Conservation (phyloP, 768 basidiomycete genomes). For the Scleroderma citrinum region DNA sequence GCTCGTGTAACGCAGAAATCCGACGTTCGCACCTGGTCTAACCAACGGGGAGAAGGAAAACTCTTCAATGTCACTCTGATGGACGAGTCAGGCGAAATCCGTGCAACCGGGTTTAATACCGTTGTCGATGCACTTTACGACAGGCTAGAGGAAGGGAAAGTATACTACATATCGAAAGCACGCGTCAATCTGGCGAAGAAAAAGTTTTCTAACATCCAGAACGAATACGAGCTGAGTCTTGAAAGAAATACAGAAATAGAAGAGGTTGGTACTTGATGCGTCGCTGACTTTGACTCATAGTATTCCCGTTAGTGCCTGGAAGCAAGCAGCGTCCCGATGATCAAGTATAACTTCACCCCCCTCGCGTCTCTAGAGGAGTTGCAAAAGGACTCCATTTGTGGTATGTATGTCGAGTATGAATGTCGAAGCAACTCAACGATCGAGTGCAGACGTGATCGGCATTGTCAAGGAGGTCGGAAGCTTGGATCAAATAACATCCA, state of each 20-base stretch:
- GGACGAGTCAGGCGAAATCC: conserved; percentile 92
- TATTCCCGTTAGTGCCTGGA: conserved; percentile 66
- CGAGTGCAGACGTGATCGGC: conserved; percentile 70
- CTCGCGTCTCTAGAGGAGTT: conserved; percentile 57
- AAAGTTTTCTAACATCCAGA: conserved; percentile 84
- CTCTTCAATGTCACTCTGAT: conserved; percentile 89
- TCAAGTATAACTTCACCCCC: conserved; percentile 78
- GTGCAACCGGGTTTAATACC: conserved; percentile 86
- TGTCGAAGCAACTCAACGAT: background rate
- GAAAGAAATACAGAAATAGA: conserved; percentile 80
- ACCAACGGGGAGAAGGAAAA: conserved; percentile 88
- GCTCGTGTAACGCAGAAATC: conserved; percentile 87
- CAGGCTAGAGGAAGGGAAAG: conserved; percentile 85
- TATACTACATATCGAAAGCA: conserved; percentile 87
- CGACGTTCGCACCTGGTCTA: conserved; percentile 88
- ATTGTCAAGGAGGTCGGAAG: conserved; percentile 76
- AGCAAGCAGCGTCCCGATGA: conserved; percentile 62
- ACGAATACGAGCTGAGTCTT: conserved; percentile 91
- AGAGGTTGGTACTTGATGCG: conserved; percentile 46
- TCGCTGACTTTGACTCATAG: conserved; percentile 2
- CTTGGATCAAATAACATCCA: conserved; percentile 66
- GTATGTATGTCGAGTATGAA: conserved; percentile 37
- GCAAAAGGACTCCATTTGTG: conserved; percentile 77
- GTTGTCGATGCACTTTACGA: conserved; percentile 79
- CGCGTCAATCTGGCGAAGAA: conserved; percentile 95